phyloP scores from a whole-genome alignment of 2,329 filamentous ascomycete species.

The Ceratocystis diversiconidia region DNA sequence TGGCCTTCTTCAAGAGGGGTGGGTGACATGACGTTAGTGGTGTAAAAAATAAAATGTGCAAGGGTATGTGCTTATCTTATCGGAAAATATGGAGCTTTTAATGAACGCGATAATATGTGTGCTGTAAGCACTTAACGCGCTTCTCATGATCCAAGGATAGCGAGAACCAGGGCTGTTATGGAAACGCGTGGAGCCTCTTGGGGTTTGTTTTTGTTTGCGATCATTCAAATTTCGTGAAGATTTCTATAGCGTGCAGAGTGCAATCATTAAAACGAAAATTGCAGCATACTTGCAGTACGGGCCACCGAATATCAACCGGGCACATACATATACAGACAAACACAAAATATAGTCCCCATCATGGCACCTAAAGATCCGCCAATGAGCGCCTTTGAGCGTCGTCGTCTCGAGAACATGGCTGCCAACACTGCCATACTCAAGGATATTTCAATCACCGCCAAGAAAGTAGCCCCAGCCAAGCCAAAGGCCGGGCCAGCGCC shows the following conservation, averaged over 20 bases:
- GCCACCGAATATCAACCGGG: too few relatives aligned
- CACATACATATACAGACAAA: not conserved
- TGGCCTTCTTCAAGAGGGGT: not conserved
- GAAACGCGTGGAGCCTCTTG: not conserved
- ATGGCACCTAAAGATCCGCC: constrained; percentile 35
- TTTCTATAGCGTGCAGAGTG: not conserved
- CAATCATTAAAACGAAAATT: too few relatives aligned
- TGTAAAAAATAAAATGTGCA: not conserved
- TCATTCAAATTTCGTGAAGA: not conserved
- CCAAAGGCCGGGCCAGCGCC: constrained; percentile 27
- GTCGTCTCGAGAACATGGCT: constrained; percentile 72
- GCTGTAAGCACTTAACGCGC: not conserved
- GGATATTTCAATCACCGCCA: constrained; percentile 56
- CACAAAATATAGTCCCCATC: not conserved
- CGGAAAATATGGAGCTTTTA: not conserved
- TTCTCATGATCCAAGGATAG: not conserved
- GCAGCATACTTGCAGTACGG: too few relatives aligned
- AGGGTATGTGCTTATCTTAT: not conserved
- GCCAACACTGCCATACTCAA: constrained; percentile 70
- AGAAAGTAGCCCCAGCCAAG: constrained; percentile 37
- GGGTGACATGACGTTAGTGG: not conserved
- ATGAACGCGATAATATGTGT: not conserved
- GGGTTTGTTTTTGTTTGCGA: not conserved
- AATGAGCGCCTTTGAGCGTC: constrained; percentile 75
- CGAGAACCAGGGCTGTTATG: not conserved